A percentile compares a stretch with the other conserved stretches of the same genome.
phyloP scores from a whole-genome alignment of 129 eudicot genomes.

The Apium graveolens region DNA sequence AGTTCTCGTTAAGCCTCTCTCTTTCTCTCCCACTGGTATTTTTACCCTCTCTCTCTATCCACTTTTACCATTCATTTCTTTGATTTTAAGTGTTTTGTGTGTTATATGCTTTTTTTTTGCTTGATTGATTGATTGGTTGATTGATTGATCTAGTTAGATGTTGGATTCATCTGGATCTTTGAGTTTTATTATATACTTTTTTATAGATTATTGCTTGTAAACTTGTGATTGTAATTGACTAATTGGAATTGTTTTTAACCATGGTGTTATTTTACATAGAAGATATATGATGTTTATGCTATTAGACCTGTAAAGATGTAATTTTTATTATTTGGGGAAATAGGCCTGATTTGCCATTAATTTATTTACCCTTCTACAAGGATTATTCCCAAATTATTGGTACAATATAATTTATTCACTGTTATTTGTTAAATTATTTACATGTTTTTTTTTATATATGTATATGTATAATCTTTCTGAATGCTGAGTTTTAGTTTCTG shows the following conservation, averaged over 20 bases:
- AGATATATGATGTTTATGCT: background rate
- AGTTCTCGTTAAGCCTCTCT: slow-evolving; percentile 28
- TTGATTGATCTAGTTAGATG: background rate
- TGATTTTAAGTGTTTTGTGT: background rate
- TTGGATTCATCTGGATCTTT: background rate
- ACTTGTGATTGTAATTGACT: background rate
- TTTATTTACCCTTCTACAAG: background rate
- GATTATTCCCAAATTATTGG: no score
- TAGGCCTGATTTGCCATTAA: background rate
- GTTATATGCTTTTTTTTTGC: background rate
- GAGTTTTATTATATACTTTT: background rate
- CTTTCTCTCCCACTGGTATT: slow-evolving; percentile 33
- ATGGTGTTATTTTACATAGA: background rate
- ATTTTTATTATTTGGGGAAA: no score
- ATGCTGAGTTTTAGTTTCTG: background rate
- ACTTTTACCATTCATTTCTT: background rate
- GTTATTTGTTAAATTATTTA: background rate
- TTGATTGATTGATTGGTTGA: background rate
- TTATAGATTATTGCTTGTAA: background rate
- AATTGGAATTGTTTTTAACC: background rate
- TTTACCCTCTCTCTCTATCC: no score
- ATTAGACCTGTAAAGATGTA: no score
- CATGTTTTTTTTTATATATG: no score
- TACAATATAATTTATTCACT: no score
- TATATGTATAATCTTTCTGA: background rate